Percentiles rank a stretch among this genome's conserved stretches.
Evolutionary conservation across 2,329 filamentous ascomycete genomes (phyloP).

Genomic region (Fusarium phyllophilum): DNA sequence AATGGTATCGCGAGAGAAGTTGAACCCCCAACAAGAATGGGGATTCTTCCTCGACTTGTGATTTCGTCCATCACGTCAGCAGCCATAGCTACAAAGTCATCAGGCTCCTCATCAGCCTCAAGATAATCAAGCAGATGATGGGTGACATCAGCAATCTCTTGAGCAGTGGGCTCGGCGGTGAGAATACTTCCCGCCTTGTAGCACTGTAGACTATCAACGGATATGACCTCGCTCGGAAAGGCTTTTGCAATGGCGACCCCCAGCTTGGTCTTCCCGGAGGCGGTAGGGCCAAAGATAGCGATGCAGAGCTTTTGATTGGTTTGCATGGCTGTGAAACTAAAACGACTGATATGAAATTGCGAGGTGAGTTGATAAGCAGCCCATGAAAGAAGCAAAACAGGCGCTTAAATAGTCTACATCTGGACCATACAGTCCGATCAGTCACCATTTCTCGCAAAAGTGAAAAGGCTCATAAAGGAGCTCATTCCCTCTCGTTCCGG

Average conservation of each 20-base stretch:
- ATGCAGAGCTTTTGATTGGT: not conserved
- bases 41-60: not conserved
- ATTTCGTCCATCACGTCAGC: not conserved
- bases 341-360: not conserved
- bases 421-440: not conserved
- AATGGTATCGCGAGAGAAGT: not conserved
- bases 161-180: rapidly evolving
- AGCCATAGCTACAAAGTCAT: not conserved
- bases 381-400: not conserved
- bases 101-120: not conserved
- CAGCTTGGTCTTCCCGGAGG: not conserved
- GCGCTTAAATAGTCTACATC: not conserved
- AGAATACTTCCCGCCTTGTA: not conserved
- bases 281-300: not conserved
- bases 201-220: not conserved
- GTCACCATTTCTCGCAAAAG: not conserved
- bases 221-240: not conserved
- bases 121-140: not conserved
- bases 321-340: not conserved
- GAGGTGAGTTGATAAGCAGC: not conserved
- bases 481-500: not conserved
- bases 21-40: not conserved
- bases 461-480: not conserved
- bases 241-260: not conserved
- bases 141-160: not conserved